Conservation (phyloP, 2,329 filamentous ascomycete genomes). For the Ophiostoma ips region DNA sequence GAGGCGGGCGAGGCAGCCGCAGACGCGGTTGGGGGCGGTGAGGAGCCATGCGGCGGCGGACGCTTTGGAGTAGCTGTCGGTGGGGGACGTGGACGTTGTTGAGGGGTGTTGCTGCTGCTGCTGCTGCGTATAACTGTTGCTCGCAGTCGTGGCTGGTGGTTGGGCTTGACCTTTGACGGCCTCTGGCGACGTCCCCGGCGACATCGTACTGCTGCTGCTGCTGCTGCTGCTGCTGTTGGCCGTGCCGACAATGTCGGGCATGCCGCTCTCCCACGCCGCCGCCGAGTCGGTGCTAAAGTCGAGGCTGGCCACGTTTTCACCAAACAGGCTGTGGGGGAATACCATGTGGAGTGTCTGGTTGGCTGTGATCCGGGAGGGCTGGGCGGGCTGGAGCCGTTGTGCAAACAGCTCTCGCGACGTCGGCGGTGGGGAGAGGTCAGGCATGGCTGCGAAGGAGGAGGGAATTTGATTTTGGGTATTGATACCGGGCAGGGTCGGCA, state of each 20-base stretch:
- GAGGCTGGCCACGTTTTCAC: conserved; percentile 3
- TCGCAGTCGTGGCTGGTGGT: too few species aligned
- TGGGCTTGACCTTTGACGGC: too few species aligned
- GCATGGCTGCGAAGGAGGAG: neutral
- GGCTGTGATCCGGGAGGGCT: neutral
- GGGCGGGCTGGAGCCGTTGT: neutral
- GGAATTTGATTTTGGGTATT: neutral
- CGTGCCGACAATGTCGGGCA: neutral
- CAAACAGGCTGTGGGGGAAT: conserved; percentile 4
- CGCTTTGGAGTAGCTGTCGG: conserved; percentile 4
- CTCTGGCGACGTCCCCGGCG: too few species aligned
- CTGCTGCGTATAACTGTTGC: too few species aligned
- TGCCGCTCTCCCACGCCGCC: neutral
- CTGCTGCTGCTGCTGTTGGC: neutral
- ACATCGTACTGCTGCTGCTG: neutral
- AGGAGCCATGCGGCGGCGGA: conserved; percentile 9
- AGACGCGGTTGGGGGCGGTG: conserved; percentile 17
- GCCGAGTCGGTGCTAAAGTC: neutral
- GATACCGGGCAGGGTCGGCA: neutral
- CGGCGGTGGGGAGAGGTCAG: too few species aligned
- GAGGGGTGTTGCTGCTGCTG: too few species aligned
- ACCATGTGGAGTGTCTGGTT: neutral
- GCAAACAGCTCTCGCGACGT: too few species aligned
- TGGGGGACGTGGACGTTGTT: neutral
- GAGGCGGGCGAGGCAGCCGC: conserved; percentile 35